Evolutionary conservation across 768 basidiomycete genomes (phyloP).

Genomic region (Suillus paluster): DNA sequence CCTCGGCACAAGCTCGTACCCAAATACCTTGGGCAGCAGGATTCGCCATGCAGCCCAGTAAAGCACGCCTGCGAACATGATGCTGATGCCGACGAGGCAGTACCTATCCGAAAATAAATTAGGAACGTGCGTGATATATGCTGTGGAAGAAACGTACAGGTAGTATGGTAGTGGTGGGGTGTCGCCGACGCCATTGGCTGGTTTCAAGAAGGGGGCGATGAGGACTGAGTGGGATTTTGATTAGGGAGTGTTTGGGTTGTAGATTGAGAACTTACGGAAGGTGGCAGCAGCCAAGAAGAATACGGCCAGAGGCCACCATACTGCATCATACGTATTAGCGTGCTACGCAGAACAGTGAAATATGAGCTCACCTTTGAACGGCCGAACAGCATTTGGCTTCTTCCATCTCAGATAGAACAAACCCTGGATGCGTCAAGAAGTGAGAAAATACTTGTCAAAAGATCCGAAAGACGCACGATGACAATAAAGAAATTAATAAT

Average conservation of each 20-base stretch:
- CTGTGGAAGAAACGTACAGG: constrained; percentile 33
- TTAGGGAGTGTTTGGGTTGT: background rate
- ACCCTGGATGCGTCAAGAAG: constrained; percentile 36
- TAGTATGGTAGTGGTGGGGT: constrained; percentile 66
- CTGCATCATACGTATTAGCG: constrained; percentile 27
- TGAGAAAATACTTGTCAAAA: background rate
- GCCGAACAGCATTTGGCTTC: constrained; percentile 49
- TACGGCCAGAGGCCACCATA: constrained; percentile 58
- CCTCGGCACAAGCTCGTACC: constrained; percentile 50
- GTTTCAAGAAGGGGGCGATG: constrained; percentile 57
- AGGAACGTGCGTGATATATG: background rate
- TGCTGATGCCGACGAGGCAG: constrained; percentile 55
- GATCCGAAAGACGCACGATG: constrained; percentile 40
- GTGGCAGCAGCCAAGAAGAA: constrained; percentile 57
- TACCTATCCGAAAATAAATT: constrained; percentile 38
- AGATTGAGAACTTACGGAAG: constrained; percentile 46
- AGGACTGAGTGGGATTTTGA: constrained; percentile 42
- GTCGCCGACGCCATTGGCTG: constrained; percentile 58
- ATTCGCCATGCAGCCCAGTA: constrained; percentile 63
- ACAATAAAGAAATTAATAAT: constrained; percentile 62
- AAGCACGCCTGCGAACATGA: constrained; percentile 49
- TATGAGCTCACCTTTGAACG: constrained; percentile 53
- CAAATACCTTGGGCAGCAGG: constrained; percentile 51
- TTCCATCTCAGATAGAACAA: constrained; percentile 60
- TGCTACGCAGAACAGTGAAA: background rate